These are phyloP conservation scores for Hypericum androsaemum DNA, from an alignment of 345 rosid genomes.

Conservation along the genomic window DNA sequence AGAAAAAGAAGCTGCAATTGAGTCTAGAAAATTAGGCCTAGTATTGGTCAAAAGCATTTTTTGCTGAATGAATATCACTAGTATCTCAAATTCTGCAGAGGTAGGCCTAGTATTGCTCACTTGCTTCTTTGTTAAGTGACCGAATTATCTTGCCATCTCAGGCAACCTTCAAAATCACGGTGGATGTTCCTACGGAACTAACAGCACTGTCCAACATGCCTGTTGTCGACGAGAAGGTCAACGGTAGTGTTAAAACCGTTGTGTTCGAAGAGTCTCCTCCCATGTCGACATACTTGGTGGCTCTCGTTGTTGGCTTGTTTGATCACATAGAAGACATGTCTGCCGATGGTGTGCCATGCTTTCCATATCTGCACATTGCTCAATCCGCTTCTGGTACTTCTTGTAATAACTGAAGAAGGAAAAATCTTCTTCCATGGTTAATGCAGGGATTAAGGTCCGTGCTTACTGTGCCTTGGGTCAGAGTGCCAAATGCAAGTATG, in stretches of 20 bases:
- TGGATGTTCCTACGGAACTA: slow-evolving; percentile 21
- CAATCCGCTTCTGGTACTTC: too few relatives aligned
- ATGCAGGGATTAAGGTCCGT: slow-evolving; percentile 26
- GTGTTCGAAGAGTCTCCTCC: slow-evolving; percentile 28
- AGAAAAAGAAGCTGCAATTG: too few relatives aligned
- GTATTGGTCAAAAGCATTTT: too few relatives aligned
- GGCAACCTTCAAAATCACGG: slow-evolving; percentile 4
- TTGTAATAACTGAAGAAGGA: too few relatives aligned
- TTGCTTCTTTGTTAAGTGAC: too few relatives aligned
- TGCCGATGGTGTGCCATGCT: slow-evolving; percentile 21
- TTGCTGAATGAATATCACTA: too few relatives aligned
- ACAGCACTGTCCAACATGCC: slow-evolving; percentile 40
- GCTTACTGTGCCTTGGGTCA: slow-evolving; percentile 31
- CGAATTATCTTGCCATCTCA: too few relatives aligned
- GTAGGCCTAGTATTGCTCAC: too few relatives aligned
- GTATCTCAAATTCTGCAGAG: too few relatives aligned
- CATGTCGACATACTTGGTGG: slow-evolving; percentile 44
- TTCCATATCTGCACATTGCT: too few relatives aligned
- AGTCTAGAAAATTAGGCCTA: too few relatives aligned
- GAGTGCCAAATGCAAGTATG: slow-evolving; percentile 25
- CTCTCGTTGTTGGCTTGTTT: slow-evolving; percentile 34
- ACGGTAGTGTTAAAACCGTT: slow-evolving; percentile 27
- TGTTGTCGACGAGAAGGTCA: slow-evolving; percentile 22
- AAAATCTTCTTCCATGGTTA: not conserved
- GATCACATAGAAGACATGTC: slow-evolving; percentile 29